Base-by-base conservation (phyloP, 768 basidiomycete species). In the Floccularia luteovirens region DNA sequence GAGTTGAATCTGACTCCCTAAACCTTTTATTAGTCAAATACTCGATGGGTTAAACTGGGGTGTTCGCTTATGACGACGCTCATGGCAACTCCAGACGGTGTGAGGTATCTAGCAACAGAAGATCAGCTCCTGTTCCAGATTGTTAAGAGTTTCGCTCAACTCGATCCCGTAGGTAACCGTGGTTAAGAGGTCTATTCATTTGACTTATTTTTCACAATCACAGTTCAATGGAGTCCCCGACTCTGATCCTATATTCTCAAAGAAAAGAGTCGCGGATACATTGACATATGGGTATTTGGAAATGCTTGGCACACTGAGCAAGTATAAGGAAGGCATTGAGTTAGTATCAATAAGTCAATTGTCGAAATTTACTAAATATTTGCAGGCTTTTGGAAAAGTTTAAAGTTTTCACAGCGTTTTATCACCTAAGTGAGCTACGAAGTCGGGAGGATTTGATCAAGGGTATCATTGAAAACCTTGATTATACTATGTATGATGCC, bases 371-470 rank as follows among this genome's bases (percentile, higher is more conserved):
- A 17, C 25, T 8, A 10, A 23, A 4, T 41, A n/a, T 44, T 43
- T 37, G n/a, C 44, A 94, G 93, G 31, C 62, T 98, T 11, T 63
- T 99, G 58, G 91, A 96, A 60, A 87, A 87, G 50, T 85, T 85
- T 61, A 88, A 86, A 52, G 74, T 97, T 20, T 98, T 97, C 59
- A 98, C 92, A 0, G 84, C 89, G 0, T 93, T 98, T 58, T 98
- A 98, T 55, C 93, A 92, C 55, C 63, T 98, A 31, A 90, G 85
- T 53, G 96, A 98, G 54, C 70, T 97, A 24, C 73, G 84, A 19
- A 86, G 84, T 58, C 73, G 96, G 25, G 92, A 97, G 53, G 93
- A 98, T 55, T 68, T 99, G 32, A 88, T 93, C 43, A 89, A 83
- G 50, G 82, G 79, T 1, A 89, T 96, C 48, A 84, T 97, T 27